Base-by-base conservation (phyloP, 306 rosid species). In the Corylus americana region DNA sequence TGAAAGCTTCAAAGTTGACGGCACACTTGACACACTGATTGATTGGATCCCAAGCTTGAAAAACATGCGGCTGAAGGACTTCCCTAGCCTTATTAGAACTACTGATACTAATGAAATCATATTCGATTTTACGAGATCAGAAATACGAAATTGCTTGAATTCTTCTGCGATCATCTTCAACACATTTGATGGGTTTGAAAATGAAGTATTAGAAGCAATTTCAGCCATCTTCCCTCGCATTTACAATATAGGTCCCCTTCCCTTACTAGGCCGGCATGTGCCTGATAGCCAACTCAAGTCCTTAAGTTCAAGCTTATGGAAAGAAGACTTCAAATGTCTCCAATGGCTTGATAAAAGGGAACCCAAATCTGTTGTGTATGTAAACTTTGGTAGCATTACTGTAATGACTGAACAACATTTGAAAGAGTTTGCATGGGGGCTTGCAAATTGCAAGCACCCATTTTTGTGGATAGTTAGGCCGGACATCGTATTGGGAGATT, bases 341-440 rank as follows among this genome's bases (percentile, higher is more conserved):
- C 49, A 79, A 18, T 86, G 86, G 89, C 84, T 86, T 11, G 77
- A 86, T 25, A 29, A 66, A 35, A 78, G 59, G 29, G 67, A 78
- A 53, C 51, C 11, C 8, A 61, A 79, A 17, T 85, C 84, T 35
- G 84, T 85, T 37, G 75, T 82, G 47, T 85, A 85, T 3, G 78
- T 86, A 0, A 86, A 83, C 39, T 86, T 68, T 63, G 86, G 86
- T 0, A 78, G 89, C 14, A 0, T 79, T 11, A 74, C 84, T 3
- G 45, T 39, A 8, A 80, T 86, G 82, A 73, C 83, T 3, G 70
- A 74, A 10, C 72, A 77, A 27, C 45, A 73, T 0, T n/a, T 86
- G 7, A 62, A 57, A 39, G 89, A 86, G 45, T 82, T 86, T 74
- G 86, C 89, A 12, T 76, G 82, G 86, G 89, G 89, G 2, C 68